These are phyloP conservation scores for Datura wrightii DNA, from an alignment of 257 asterid species.

Conservation along the genomic window DNA sequence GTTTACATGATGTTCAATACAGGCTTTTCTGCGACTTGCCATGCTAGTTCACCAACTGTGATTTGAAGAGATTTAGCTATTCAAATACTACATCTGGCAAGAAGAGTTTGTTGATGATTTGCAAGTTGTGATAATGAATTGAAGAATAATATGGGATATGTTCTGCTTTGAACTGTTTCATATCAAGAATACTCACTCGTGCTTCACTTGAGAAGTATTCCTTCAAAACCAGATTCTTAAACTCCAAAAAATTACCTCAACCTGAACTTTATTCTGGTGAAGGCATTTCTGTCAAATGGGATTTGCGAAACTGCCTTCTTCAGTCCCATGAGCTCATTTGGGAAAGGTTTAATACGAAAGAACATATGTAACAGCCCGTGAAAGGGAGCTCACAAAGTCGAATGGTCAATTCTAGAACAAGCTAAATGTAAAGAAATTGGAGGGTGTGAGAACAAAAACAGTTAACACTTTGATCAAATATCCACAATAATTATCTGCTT, in stretches of 20 bases:
- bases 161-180: not conserved
- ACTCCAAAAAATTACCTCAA: not conserved
- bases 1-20: not conserved
- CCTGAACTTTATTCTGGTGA: too few species aligned
- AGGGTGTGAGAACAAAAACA: too few species aligned
- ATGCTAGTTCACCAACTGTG: not conserved
- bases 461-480: too few species aligned
- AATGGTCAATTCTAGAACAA: too few species aligned
- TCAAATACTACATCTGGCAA: not conserved
- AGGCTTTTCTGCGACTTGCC: not conserved
- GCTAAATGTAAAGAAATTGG: too few species aligned
- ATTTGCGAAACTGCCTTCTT: too few species aligned
- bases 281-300: too few species aligned
- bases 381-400: too few species aligned
- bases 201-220: not conserved
- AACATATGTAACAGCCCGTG: too few species aligned
- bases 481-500: not conserved
- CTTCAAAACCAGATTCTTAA: not conserved
- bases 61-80: not conserved
- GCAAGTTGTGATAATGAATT: constrained; percentile 1
- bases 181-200: not conserved
- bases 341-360: too few species aligned
- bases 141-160: not conserved
- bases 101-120: not conserved
- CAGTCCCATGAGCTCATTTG: too few species aligned